Base-by-base conservation (phyloP, 331 rosid species). In the Arachis monticola region DNA sequence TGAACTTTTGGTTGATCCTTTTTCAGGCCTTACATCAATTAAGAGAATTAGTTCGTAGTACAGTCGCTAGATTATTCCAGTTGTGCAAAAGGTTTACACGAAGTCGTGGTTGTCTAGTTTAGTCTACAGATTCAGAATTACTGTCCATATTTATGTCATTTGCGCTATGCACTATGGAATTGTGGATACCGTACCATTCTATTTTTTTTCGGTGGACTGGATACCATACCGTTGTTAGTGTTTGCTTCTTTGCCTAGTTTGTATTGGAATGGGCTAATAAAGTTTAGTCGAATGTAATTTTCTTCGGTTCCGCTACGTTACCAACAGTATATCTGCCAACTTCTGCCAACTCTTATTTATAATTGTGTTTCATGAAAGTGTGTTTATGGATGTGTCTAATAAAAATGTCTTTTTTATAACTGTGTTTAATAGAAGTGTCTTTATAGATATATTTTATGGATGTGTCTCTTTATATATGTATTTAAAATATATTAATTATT, bases 1-100 rank as follows among this genome's bases (percentile, higher is more conserved):
- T 41, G 11, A 71, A 47, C 35, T 68, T 68, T 47, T 65, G 48
- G 40, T 42, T 51, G 70, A 52, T 65, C 40, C 48, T 55, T 63
- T 48, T 60, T 44, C 58, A 4, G 55, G 50, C 53, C 67, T 72
- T 45, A 67, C 68, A 61, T 46, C 41, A 46, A 44, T 72, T 22
- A 42, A 78, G 61, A 51, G 12, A 67, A 83, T 40, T 74, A 50
- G 65, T 59, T 69, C 64, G 60, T 69, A 73, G 72, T 47, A 17
- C 76, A 55, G 80, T 67, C 67, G 27, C 69, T 68, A 75, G 72
- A 61, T 56, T 40, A 44, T 61, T 56, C 50, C 65, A 73, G 61
- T 77, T 77, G 66, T 69, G 74, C 74, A 45, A 77, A 68, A 46
- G 58, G 66, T 72, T 44, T 14, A 81, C 32, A 31, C 27, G 30